These are phyloP conservation scores for Scheffersomyces lignosus DNA, from an alignment of 805 yeast genomes.

Conservation along the genomic window DNA sequence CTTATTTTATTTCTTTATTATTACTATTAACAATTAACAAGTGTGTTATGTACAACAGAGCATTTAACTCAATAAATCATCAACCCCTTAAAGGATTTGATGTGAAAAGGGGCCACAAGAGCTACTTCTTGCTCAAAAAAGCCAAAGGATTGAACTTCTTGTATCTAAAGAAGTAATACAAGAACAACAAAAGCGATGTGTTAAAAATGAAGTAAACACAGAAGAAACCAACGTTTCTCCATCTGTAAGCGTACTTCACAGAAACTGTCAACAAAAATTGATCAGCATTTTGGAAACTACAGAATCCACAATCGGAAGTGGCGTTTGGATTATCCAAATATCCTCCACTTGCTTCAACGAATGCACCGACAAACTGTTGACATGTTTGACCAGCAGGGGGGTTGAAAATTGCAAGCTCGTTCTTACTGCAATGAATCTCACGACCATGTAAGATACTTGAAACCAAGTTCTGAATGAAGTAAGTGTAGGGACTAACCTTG, in stretches of 20 bases:
- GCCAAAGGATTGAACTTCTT: conserved; percentile 16
- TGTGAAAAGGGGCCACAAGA: too few relatives aligned
- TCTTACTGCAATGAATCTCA: conserved; percentile 24
- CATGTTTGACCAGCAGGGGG: conserved; percentile 66
- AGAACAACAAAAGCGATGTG: conserved; percentile 27
- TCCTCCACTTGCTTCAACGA: conserved; percentile 48
- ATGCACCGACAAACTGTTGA: conserved; percentile 49
- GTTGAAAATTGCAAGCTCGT: conserved; percentile 27
- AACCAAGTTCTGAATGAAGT: conserved; percentile 60
- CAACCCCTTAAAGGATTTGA: too few relatives aligned
- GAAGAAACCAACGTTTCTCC: conserved; percentile 67
- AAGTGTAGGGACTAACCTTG: conserved; percentile 70
- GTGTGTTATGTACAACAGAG: too few relatives aligned
- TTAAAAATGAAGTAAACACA: conserved; percentile 34
- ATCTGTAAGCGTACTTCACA: conserved; percentile 50
- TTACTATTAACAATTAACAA: too few relatives aligned
- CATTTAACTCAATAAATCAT: too few relatives aligned
- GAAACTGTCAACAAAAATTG: conserved; percentile 50
- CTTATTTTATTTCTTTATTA: too few relatives aligned
- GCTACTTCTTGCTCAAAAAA: conserved; percentile 20
- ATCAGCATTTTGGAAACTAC: conserved; percentile 56
- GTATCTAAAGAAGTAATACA: conserved; percentile 63
- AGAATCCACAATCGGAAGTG: conserved; percentile 50
- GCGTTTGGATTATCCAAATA: conserved; percentile 56
- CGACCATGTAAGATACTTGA: conserved; percentile 50